phyloP scores from a whole-genome alignment of 2,329 filamentous ascomycete genomes.

The Paraconiothyrium sp. region DNA sequence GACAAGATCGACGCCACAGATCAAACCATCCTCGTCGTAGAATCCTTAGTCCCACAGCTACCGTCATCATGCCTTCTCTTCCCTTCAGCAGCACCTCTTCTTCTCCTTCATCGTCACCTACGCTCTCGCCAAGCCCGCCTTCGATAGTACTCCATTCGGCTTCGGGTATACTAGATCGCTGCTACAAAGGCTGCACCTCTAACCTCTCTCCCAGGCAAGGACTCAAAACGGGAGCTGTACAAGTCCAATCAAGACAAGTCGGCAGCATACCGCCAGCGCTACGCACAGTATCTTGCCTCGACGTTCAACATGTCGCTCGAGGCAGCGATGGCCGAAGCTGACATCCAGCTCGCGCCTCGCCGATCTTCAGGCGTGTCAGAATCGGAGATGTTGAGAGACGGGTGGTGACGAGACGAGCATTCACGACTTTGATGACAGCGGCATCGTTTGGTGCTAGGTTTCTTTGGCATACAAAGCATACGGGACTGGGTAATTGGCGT shows the following conservation, averaged over 20 bases:
- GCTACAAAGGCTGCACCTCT: conserved; percentile 47
- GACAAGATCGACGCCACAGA: conserved; percentile 43
- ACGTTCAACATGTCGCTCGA: conserved; percentile 53
- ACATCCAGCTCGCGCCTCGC: conserved; percentile 47
- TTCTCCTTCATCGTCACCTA: conserved; percentile 48
- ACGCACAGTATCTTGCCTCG: conserved; percentile 51
- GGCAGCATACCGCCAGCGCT: conserved; percentile 47
- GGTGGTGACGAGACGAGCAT: conserved; percentile 29
- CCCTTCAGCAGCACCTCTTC: conserved; percentile 44
- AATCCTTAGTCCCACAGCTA: conserved; percentile 16
- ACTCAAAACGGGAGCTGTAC: conserved; percentile 45
- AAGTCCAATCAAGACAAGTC: conserved; percentile 44
- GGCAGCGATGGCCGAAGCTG: conserved; percentile 49
- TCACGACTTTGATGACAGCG: conserved; percentile 35
- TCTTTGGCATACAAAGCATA: conserved; percentile 30
- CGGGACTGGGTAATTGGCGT: conserved; percentile 33
- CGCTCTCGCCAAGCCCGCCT: conserved; percentile 39
- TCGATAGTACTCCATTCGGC: conserved; percentile 52
- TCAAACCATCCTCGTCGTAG: conserved; percentile 30
- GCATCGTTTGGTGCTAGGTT: conserved; percentile 21
- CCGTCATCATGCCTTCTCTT: conserved; percentile 49
- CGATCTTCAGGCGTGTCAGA: conserved; percentile 47
- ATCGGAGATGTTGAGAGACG: conserved; percentile 44
- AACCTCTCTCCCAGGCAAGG: conserved; percentile 44
- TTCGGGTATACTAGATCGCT: conserved; percentile 53